Percentiles rank a stretch among this genome's conserved stretches.
These are phyloP conservation scores for Skeletonema costatum DNA, from an alignment of 108 stramenopile genomes.

Conservation along the genomic window DNA sequence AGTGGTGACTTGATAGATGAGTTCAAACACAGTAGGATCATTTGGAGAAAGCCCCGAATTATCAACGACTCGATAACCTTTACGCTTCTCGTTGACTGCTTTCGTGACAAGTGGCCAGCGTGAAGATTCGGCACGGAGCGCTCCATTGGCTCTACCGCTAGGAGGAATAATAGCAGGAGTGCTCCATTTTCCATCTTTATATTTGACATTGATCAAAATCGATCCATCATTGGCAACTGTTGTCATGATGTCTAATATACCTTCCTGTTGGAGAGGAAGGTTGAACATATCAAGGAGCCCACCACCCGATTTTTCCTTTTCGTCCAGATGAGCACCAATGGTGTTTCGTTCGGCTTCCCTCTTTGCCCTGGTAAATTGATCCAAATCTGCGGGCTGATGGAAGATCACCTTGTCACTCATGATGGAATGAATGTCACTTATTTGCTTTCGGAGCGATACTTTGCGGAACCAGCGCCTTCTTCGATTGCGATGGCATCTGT, in stretches of 20 bases:
- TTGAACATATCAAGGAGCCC: slow-evolving; percentile 13
- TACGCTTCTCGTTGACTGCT: not conserved
- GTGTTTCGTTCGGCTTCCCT: slow-evolving; percentile 21
- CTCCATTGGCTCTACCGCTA: slow-evolving; percentile 56
- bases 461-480: slow-evolving; percentile 64
- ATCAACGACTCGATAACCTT: not conserved
- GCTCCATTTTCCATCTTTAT: slow-evolving; percentile 59
- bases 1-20: slow-evolving; percentile 62
- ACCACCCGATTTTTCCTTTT: not conserved
- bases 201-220: slow-evolving; percentile 16
- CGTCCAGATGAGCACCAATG: slow-evolving; percentile 7
- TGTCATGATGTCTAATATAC: slow-evolving; percentile 19
- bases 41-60: slow-evolving; percentile 20
- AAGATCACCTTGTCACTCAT: slow-evolving; percentile 50
- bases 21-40: slow-evolving; percentile 50
- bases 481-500: slow-evolving; percentile 55
- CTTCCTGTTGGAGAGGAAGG: slow-evolving; percentile 9
- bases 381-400: slow-evolving; percentile 52
- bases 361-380: slow-evolving; percentile 43
- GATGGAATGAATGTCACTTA: not conserved
- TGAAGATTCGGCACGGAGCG: slow-evolving; percentile 50
- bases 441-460: slow-evolving; percentile 10
- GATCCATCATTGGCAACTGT: slow-evolving; percentile 19
- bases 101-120: slow-evolving; percentile 64
- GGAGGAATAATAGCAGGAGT: slow-evolving; percentile 48